phyloP scores from a whole-genome alignment of 495 filamentous ascomycete genomes.

The Penicillium ochrochloron region DNA sequence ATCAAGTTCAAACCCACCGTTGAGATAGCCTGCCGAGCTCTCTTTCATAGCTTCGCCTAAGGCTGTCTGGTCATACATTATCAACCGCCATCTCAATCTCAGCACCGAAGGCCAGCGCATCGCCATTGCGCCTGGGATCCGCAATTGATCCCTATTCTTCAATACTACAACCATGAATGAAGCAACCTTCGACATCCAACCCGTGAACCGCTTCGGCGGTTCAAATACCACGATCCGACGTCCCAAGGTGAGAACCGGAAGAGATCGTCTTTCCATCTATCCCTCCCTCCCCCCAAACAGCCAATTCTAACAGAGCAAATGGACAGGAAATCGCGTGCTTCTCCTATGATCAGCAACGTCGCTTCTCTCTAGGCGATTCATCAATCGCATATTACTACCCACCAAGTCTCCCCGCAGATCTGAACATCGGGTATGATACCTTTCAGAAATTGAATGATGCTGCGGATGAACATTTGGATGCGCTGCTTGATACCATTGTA shows the following conservation, averaged over 20 bases:
- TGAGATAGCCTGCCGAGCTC: not conserved
- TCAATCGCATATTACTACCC: slow-evolving; percentile 89
- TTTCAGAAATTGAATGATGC: slow-evolving; percentile 84
- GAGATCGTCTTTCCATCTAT: not conserved
- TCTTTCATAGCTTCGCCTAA: not conserved
- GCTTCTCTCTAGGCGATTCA: slow-evolving; percentile 74
- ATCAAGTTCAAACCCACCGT: not conserved
- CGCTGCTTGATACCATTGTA: slow-evolving; percentile 75
- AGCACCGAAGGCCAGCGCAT: not conserved
- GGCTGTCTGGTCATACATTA: not conserved
- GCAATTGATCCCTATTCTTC: not conserved
- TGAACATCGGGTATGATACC: slow-evolving; percentile 78
- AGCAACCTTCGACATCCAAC: slow-evolving; percentile 63
- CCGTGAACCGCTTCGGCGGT: slow-evolving; percentile 62
- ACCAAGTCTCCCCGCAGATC: slow-evolving; percentile 67
- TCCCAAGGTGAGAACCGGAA: slow-evolving; percentile 58
- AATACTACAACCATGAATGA: slow-evolving; percentile 37
- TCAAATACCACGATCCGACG: slow-evolving; percentile 67
- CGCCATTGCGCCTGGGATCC: not conserved
- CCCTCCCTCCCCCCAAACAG: not conserved
- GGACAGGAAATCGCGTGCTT: slow-evolving; percentile 87
- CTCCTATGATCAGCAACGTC: slow-evolving; percentile 83
- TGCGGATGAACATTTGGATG: slow-evolving; percentile 85
- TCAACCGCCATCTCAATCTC: not conserved
- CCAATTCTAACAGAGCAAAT: not conserved